These are phyloP conservation scores for Fusarium secorum DNA, from an alignment of 2,329 filamentous ascomycete genomes.

Conservation along the genomic window DNA sequence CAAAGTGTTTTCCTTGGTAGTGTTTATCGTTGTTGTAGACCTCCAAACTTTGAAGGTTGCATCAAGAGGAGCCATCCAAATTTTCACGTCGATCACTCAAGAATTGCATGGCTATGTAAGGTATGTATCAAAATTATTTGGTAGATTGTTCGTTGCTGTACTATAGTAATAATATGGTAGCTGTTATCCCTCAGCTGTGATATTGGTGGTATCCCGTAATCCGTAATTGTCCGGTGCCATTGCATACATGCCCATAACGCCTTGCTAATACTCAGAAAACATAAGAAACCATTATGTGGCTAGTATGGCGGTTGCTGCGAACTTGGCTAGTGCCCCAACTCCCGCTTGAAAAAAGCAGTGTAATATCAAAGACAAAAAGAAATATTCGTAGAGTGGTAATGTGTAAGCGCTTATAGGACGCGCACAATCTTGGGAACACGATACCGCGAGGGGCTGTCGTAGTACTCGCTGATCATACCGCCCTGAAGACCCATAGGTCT, in stretches of 20 bases:
- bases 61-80: neutral
- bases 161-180: conserved; percentile 27
- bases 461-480: conserved; percentile 36
- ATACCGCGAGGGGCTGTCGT: conserved; percentile 36
- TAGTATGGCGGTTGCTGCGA: conserved; percentile 24
- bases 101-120: neutral
- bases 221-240: conserved; percentile 18
- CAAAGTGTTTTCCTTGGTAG: neutral
- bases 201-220: conserved; percentile 27
- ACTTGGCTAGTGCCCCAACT: conserved; percentile 6
- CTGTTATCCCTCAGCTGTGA: conserved; percentile 24
- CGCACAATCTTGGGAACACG: conserved; percentile 35
- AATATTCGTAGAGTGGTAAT: conserved; percentile 2
- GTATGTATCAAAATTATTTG: neutral
- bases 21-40: neutral
- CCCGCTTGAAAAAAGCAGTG: conserved; percentile 6
- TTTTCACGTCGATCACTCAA: conserved; percentile 12
- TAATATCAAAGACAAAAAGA: conserved; percentile 4
- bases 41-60: neutral
- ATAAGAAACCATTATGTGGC: conserved; percentile 1
- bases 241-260: conserved; percentile 26
- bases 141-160: conserved; percentile 17
- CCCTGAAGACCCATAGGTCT: conserved; percentile 26
- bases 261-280: conserved; percentile 26
- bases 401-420: conserved; percentile 15